phyloP scores from a whole-genome alignment of 768 basidiomycete species.

The Neoboletus brunneissimus region DNA sequence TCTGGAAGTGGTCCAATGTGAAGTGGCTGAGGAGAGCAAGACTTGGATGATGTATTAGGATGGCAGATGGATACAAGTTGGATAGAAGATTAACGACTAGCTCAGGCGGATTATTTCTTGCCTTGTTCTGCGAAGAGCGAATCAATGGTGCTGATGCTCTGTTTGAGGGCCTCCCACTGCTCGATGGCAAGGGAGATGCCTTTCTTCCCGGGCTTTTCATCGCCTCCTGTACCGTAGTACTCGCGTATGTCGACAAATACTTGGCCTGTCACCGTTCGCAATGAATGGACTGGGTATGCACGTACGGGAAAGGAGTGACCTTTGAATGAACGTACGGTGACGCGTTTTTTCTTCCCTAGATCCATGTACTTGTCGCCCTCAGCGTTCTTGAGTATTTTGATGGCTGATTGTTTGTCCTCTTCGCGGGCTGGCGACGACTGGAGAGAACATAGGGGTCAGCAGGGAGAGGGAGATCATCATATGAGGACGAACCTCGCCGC shows the following conservation, averaged over 20 bases:
- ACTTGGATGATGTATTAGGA: not conserved
- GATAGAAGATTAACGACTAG: not conserved
- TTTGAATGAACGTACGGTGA: conserved; percentile 51
- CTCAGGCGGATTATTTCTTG: conserved; percentile 14
- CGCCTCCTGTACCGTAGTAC: conserved; percentile 57
- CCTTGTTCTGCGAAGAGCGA: conserved; percentile 39
- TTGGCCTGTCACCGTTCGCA: conserved; percentile 36
- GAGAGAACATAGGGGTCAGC: conserved; percentile 16
- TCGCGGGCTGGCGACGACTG: conserved; percentile 14
- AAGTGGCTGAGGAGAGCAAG: not conserved
- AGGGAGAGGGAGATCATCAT: not conserved
- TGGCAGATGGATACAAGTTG: conserved; percentile 2
- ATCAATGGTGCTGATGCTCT: conserved; percentile 46
- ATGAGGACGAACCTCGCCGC: conserved; percentile 8
- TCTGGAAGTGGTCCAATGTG: not conserved
- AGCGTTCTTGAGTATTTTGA: conserved; percentile 15
- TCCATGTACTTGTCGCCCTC: conserved; percentile 53
- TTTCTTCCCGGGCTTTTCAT: conserved; percentile 78
- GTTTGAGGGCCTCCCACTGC: conserved; percentile 64
- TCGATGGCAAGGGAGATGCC: conserved; percentile 66
- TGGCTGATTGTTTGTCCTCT: not conserved
- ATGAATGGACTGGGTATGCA: conserved; percentile 28
- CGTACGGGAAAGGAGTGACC: conserved; percentile 25
- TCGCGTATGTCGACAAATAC: conserved; percentile 71
- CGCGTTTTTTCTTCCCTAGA: conserved; percentile 71